phyloP scores from a whole-genome alignment of 345 rosid species.

The Lepidium aucheri region DNA sequence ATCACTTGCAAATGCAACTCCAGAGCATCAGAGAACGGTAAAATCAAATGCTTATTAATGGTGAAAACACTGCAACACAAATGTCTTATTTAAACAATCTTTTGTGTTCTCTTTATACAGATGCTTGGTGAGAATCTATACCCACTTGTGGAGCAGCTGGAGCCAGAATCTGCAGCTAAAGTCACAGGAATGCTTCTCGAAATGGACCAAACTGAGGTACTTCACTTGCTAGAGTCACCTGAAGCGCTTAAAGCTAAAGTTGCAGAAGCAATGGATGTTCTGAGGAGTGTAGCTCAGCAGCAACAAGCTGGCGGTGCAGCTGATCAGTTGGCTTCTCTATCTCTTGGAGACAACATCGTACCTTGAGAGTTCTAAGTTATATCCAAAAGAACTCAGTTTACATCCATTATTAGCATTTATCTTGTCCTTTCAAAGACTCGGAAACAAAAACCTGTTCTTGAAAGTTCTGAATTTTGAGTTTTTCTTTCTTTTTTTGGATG shows the following conservation, averaged over 20 bases:
- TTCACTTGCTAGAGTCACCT: slow-evolving; percentile 60
- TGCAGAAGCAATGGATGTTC: slow-evolving; percentile 46
- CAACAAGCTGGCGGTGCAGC: slow-evolving; percentile 41
- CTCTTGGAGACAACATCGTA: slow-evolving; percentile 44
- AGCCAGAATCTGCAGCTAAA: slow-evolving; percentile 40
- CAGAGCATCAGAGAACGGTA: slow-evolving; percentile 92
- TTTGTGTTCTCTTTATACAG: neutral
- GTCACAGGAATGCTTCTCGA: slow-evolving; percentile 60
- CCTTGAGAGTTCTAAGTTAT: slow-evolving; percentile 28
- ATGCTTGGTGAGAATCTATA: slow-evolving; percentile 58
- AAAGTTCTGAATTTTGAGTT: slow-evolving; percentile 20
- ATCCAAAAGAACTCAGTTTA: slow-evolving; percentile 12
- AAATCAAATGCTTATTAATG: neutral
- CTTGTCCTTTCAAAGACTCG: neutral
- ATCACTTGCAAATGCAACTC: slow-evolving; percentile 80
- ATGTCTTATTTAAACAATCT: neutral
- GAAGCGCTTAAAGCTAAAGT: slow-evolving; percentile 53
- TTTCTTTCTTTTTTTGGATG: slow-evolving; percentile 1
- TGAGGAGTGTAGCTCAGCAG: slow-evolving; percentile 44
- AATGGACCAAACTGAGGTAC: slow-evolving; percentile 56
- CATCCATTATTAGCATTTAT: neutral
- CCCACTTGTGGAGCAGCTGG: slow-evolving; percentile 58
- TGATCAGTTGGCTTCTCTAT: slow-evolving; percentile 52
- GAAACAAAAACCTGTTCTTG: slow-evolving; percentile 20
- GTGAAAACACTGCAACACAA: neutral